A percentile compares a stretch with the other conserved stretches of the same genome.
Conservation (phyloP, 495 filamentous ascomycete genomes). For the Talaromyces proteolyticus region DNA sequence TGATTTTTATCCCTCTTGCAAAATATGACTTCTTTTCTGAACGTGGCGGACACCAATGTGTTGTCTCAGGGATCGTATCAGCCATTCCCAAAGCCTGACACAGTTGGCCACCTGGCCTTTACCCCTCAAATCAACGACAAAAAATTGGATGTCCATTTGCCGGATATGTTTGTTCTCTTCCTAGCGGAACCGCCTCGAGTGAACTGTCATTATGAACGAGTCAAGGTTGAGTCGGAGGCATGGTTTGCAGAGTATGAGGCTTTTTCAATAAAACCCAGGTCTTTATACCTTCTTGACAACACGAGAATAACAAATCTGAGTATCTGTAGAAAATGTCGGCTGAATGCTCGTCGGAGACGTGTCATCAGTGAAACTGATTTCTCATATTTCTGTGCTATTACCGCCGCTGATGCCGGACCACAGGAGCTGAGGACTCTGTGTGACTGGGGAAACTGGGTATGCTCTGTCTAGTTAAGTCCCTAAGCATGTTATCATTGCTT, state of each 20-base stretch:
- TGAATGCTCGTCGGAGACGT: neutral
- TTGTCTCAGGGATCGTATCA: neutral
- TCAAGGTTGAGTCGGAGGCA: slow-evolving; percentile 15
- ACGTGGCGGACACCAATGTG: neutral
- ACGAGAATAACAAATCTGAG: neutral
- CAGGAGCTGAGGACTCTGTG: neutral
- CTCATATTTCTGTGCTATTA: neutral
- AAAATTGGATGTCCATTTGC: slow-evolving; percentile 12
- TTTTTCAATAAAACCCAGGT: neutral
- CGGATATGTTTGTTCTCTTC: slow-evolving; percentile 27
- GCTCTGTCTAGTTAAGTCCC: neutral
- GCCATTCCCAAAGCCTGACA: neutral
- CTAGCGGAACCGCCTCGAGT: slow-evolving; percentile 16
- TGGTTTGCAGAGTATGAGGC: slow-evolving; percentile 13
- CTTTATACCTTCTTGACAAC: neutral
- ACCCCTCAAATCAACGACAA: neutral
- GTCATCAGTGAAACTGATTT: neutral
- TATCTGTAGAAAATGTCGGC: slow-evolving; percentile 10
- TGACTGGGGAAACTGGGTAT: slow-evolving; percentile 22
- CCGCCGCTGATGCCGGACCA: neutral
- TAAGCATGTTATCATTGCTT: neutral
- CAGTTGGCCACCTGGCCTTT: too few relatives aligned
- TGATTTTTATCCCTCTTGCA: too few relatives aligned
- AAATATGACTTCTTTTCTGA: too few relatives aligned
- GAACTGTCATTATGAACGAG: slow-evolving; percentile 20